These are phyloP conservation scores for Dittrichia graveolens DNA, from an alignment of 129 eudicot species.

Conservation along the genomic window DNA sequence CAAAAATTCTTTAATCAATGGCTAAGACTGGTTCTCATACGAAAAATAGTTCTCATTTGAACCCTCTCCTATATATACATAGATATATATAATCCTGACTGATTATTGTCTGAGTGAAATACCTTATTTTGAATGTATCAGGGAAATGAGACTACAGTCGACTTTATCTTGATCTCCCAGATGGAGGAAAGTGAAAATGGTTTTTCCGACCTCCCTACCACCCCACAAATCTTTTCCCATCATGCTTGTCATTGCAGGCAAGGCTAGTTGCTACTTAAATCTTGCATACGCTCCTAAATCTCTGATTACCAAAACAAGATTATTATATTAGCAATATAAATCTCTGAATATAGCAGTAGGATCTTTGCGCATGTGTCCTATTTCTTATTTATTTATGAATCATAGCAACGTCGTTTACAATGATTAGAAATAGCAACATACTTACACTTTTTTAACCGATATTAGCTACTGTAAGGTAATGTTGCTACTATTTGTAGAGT, in stretches of 20 bases:
- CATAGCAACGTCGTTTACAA: no score
- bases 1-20: no score
- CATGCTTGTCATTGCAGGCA: slow-evolving; percentile 91
- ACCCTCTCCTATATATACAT: no score
- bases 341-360: no score
- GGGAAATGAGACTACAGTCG: slow-evolving; percentile 59
- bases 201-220: slow-evolving; percentile 32
- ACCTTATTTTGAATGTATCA: slow-evolving; percentile 25
- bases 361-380: no score
- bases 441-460: background rate
- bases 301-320: no score
- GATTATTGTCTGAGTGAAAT: background rate
- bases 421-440: background rate
- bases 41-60: no score
- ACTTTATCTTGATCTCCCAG: slow-evolving; percentile 77
- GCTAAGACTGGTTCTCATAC: no score
- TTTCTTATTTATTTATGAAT: no score
- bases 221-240: slow-evolving; percentile 58
- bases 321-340: no score
- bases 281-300: background rate
- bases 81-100: no score
- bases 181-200: slow-evolving; percentile 36
- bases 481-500: background rate
- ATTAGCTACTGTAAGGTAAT: background rate
- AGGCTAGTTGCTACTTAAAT: slow-evolving; percentile 21